phyloP scores from a whole-genome alignment of 106 monocot species.

The Posidonia australis region DNA sequence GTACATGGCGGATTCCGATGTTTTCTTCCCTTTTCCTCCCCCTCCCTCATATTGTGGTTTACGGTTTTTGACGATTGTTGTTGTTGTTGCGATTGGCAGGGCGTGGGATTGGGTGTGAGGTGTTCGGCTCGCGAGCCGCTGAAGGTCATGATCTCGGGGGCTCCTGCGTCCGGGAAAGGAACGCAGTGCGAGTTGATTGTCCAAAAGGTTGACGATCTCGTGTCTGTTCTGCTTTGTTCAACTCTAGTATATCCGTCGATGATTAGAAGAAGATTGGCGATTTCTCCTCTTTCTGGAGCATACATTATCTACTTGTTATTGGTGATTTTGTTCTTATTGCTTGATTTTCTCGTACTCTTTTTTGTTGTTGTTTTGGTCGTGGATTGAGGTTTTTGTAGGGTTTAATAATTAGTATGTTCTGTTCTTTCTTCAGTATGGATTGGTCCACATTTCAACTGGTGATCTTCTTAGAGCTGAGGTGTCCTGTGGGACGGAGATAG shows the following conservation, averaged over 20 bases:
- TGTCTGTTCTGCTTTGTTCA: background rate
- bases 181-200: conserved; percentile 84
- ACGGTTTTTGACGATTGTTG: background rate
- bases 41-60: background rate
- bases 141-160: conserved; percentile 94
- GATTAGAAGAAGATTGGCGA: too few species aligned
- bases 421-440: conserved; percentile 48
- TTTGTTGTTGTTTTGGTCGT: background rate
- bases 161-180: conserved; percentile 92
- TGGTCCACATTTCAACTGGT: conserved; percentile 92
- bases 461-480: conserved; percentile 91
- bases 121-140: conserved; percentile 39
- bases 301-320: too few species aligned
- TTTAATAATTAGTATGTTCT: background rate
- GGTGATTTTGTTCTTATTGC: too few species aligned
- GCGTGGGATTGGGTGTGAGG: conserved; percentile 1
- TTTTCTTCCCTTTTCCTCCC: background rate
- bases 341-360: too few species aligned
- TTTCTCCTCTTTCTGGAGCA: too few species aligned
- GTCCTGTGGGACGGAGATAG: conserved; percentile 59
- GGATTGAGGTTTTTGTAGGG: background rate
- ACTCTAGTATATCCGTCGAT: background rate
- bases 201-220: conserved; percentile 29
- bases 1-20: background rate
- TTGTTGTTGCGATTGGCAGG: background rate